Conservation (phyloP, 225 moss, liverwort and hornwort species). For the Bryoerythrophyllum caledonicum region DNA sequence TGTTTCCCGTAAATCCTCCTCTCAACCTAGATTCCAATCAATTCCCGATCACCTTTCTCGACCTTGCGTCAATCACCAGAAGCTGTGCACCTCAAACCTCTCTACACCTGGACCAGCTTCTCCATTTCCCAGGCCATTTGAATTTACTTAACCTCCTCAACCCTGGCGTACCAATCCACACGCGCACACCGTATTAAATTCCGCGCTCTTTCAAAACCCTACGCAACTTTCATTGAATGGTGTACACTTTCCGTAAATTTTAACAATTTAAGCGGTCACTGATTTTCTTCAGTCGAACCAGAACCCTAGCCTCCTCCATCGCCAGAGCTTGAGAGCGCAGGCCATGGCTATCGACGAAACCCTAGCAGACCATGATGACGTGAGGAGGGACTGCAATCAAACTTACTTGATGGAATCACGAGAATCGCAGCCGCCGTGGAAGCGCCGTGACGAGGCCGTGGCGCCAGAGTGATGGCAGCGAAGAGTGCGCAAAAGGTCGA, state of each 20-base stretch:
- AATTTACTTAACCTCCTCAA: slow-evolving; percentile 20
- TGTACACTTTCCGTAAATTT: slow-evolving; percentile 8
- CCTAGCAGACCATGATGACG: slow-evolving; percentile 19
- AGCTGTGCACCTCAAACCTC: not conserved
- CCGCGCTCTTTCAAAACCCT: slow-evolving; percentile 22
- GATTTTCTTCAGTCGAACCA: not conserved
- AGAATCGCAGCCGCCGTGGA: not conserved
- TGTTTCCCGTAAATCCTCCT: not conserved
- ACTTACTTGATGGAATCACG: slow-evolving; percentile 20
- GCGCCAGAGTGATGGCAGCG: slow-evolving; percentile 10
- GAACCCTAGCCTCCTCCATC: slow-evolving; percentile 26
- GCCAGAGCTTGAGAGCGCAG: not conserved
- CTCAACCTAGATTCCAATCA: slow-evolving; percentile 17
- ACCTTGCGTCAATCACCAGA: not conserved
- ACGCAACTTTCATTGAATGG: slow-evolving; percentile 1
- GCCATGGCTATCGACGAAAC: too few relatives aligned
- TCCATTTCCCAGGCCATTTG: slow-evolving; percentile 19
- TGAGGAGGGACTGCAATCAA: not conserved
- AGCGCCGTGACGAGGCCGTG: not conserved
- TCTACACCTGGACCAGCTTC: slow-evolving; percentile 18
- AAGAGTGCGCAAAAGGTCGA: slow-evolving; percentile 20
- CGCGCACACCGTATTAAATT: slow-evolving; percentile 9
- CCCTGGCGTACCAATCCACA: slow-evolving; percentile 20
- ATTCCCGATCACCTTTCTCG: slow-evolving; percentile 16
- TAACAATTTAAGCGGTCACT: not conserved